These are phyloP conservation scores for Boehmeria nivea DNA, from an alignment of 306 rosid species.

Conservation along the genomic window DNA sequence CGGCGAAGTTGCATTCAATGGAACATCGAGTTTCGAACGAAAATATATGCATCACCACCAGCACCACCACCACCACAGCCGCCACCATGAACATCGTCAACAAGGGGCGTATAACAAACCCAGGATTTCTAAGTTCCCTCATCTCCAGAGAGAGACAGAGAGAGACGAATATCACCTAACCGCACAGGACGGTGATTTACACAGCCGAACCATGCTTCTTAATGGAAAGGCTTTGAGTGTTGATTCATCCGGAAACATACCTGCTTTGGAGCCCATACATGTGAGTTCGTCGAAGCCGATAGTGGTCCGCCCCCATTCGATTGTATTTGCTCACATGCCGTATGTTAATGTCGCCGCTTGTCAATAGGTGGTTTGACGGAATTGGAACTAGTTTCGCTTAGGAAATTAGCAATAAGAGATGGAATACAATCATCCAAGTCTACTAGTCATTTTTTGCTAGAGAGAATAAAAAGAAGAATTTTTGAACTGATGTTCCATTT, in stretches of 20 bases:
- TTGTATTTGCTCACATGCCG: constrained; percentile 84
- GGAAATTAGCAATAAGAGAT: constrained; percentile 23
- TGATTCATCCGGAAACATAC: constrained; percentile 65
- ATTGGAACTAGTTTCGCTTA: constrained; percentile 40
- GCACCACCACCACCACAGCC: constrained; percentile 19
- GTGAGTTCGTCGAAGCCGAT: constrained; percentile 56
- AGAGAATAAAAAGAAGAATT: too few species aligned
- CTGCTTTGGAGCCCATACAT: constrained; percentile 52
- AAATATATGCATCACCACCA: too few species aligned
- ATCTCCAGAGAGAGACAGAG: constrained; percentile 10
- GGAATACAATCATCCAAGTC: constrained; percentile 19
- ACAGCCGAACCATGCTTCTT: constrained; percentile 69
- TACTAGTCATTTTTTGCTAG: constrained; percentile 18
- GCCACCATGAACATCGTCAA: not conserved
- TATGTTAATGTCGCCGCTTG: constrained; percentile 54
- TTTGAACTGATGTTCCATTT: too few species aligned
- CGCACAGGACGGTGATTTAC: constrained; percentile 55
- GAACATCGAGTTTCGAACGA: constrained; percentile 17
- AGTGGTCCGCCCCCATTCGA: constrained; percentile 57
- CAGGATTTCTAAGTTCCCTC: constrained; percentile 19
- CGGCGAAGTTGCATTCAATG: constrained; percentile 26
- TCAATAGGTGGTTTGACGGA: constrained; percentile 31
- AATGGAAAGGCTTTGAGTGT: constrained; percentile 62
- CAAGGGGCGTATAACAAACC: not conserved
- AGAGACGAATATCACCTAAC: constrained; percentile 85